Evolutionary conservation across 2,329 filamentous ascomycete species (phyloP).

Genomic region (Orbilia ellipsospora): DNA sequence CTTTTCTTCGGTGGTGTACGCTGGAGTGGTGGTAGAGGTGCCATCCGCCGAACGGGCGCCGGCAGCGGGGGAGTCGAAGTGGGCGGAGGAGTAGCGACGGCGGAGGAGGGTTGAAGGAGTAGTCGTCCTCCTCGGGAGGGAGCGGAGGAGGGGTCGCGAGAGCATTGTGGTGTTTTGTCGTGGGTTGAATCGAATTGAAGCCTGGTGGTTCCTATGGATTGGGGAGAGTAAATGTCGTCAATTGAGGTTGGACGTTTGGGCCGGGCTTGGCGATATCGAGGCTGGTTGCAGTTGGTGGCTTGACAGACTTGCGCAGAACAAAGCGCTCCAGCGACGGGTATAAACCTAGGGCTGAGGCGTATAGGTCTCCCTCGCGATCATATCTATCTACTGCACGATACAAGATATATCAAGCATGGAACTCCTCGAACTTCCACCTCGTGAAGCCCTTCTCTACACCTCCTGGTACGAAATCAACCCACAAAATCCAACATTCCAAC

Average conservation of each 20-base stretch:
- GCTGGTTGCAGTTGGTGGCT: background rate
- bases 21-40: slow-evolving; percentile 23
- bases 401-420: slow-evolving; percentile 23
- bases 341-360: background rate
- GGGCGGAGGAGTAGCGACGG: slow-evolving; percentile 33
- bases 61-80: slow-evolving; percentile 39
- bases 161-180: slow-evolving; percentile 30
- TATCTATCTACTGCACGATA: background rate
- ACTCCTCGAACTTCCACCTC: slow-evolving; percentile 46
- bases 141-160: slow-evolving; percentile 36
- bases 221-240: slow-evolving; percentile 8
- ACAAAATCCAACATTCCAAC: slow-evolving; percentile 47
- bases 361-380: background rate
- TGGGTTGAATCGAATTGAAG: slow-evolving; percentile 2
- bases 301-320: background rate
- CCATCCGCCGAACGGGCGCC: slow-evolving; percentile 21
- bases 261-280: slow-evolving; percentile 5
- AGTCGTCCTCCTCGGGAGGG: slow-evolving; percentile 31
- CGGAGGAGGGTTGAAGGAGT: slow-evolving; percentile 32
- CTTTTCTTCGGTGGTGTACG: slow-evolving; percentile 21
- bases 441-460: slow-evolving; percentile 47
- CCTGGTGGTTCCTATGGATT: background rate
- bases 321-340: background rate
- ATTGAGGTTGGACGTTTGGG: slow-evolving; percentile 10
- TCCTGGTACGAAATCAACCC: slow-evolving; percentile 38